A percentile compares a stretch with the other conserved stretches of the same genome.
Evolutionary conservation across 805 yeast genomes (phyloP).

Genomic region (Komagataella mondaviorum): DNA sequence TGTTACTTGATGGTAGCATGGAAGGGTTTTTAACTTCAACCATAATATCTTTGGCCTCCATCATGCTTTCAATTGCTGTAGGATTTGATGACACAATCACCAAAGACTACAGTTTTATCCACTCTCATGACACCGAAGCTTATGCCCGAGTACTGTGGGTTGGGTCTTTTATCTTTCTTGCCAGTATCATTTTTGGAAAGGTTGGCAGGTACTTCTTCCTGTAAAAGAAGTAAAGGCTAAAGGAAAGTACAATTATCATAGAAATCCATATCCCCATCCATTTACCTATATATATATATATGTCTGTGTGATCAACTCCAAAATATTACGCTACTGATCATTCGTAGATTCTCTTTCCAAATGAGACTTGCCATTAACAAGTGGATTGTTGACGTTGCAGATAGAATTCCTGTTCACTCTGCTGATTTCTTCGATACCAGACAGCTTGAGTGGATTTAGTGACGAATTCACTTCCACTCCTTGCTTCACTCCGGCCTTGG

Average conservation of each 20-base stretch:
- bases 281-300: slow-evolving; percentile 4
- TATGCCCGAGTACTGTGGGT: slow-evolving; percentile 33
- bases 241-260: background rate
- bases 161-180: slow-evolving; percentile 54
- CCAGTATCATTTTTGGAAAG: slow-evolving; percentile 55
- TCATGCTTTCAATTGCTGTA: background rate
- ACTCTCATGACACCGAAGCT: background rate
- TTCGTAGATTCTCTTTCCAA: slow-evolving; percentile 40
- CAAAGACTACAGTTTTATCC: background rate
- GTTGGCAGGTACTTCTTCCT: slow-evolving; percentile 41
- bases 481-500: slow-evolving; percentile 40
- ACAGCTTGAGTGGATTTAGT: slow-evolving; percentile 26
- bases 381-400: slow-evolving; percentile 24
- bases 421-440: slow-evolving; percentile 45
- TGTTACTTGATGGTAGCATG: slow-evolving; percentile 44
- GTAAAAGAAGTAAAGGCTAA: background rate
- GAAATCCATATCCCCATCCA: background rate
- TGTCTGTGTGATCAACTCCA: slow-evolving; percentile 8
- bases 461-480: slow-evolving; percentile 10
- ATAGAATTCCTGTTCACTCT: slow-evolving; percentile 47
- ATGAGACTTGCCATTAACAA: slow-evolving; percentile 33
- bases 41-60: slow-evolving; percentile 18
- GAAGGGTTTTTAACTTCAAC: slow-evolving; percentile 33
- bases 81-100: background rate
- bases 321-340: slow-evolving; percentile 6